A percentile compares a stretch with the other conserved stretches of the same genome.
Evolutionary conservation across 192 early-diverging fungal genomes (phyloP).

Genomic region (Rhizophagus clarus): DNA sequence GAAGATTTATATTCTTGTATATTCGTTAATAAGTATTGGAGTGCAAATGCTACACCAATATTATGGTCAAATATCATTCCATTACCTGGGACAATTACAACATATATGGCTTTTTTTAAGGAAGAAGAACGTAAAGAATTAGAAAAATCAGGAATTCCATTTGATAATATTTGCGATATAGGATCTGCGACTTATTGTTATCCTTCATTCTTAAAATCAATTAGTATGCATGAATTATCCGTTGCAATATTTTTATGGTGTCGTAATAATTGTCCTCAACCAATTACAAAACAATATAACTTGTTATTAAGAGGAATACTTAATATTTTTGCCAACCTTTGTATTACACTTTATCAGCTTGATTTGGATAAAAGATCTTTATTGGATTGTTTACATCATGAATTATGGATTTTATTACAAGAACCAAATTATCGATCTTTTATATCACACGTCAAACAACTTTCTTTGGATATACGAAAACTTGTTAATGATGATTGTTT

Average conservation of each 20-base stretch:
- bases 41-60: not conserved
- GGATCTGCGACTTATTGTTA: not conserved
- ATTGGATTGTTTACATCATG: conserved; percentile 10
- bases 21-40: not conserved
- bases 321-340: not conserved
- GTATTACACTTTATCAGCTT: not conserved
- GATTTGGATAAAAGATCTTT: not conserved
- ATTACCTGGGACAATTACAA: not conserved
- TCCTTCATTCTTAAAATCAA: not conserved
- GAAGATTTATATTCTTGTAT: conserved; percentile 9
- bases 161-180: not conserved
- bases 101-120: conserved; percentile 2
- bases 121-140: not conserved
- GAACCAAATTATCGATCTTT: not conserved
- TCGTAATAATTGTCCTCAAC: conserved; percentile 11
- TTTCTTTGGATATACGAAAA: conserved; percentile 6
- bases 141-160: not conserved
- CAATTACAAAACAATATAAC: conserved; percentile 14
- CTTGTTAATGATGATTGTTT: conserved; percentile 1
- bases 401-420: conserved; percentile 6
- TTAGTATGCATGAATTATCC: conserved; percentile 5
- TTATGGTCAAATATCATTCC: conserved; percentile 13
- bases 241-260: conserved; percentile 8
- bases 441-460: not conserved
- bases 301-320: not conserved